These are phyloP conservation scores for Claviceps capensis DNA, from an alignment of 2,329 filamentous ascomycete species.

Conservation along the genomic window DNA sequence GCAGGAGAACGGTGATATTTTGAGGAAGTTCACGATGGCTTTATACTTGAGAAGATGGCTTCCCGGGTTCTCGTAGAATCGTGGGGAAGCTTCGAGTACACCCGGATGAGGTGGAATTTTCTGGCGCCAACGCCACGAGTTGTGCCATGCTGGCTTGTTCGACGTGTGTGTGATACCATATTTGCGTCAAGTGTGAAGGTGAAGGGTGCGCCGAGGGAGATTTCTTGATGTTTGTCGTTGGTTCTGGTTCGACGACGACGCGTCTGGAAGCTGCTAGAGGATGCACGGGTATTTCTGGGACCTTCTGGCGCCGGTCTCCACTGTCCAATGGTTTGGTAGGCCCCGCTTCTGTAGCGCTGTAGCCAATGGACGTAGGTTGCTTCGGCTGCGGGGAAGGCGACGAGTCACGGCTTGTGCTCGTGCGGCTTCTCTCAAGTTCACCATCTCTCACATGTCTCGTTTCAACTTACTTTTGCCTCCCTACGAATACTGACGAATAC, in stretches of 20 bases:
- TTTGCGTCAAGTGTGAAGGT: background rate
- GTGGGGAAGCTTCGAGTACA: background rate
- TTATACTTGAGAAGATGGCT: conserved; percentile 2
- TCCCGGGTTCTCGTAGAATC: background rate
- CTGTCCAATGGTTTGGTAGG: background rate
- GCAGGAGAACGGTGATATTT: background rate
- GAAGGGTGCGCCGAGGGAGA: background rate
- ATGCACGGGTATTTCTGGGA: background rate
- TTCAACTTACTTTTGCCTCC: too few relatives aligned
- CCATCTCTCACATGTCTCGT: too few relatives aligned
- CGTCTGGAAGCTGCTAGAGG: conserved; percentile 2
- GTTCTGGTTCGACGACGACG: background rate
- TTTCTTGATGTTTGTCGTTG: background rate
- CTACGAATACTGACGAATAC: too few relatives aligned
- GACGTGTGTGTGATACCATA: background rate
- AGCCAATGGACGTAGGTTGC: background rate
- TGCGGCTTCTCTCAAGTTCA: background rate
- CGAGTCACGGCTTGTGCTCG: background rate
- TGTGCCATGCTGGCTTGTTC: background rate
- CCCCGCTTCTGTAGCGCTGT: background rate
- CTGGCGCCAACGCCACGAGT: background rate
- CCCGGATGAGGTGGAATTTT: background rate
- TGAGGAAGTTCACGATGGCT: background rate
- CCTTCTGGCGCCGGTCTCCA: background rate
- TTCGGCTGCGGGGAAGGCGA: background rate